These are phyloP conservation scores for Melaleuca quinquenervia DNA, from an alignment of 345 rosid genomes.

Conservation along the genomic window DNA sequence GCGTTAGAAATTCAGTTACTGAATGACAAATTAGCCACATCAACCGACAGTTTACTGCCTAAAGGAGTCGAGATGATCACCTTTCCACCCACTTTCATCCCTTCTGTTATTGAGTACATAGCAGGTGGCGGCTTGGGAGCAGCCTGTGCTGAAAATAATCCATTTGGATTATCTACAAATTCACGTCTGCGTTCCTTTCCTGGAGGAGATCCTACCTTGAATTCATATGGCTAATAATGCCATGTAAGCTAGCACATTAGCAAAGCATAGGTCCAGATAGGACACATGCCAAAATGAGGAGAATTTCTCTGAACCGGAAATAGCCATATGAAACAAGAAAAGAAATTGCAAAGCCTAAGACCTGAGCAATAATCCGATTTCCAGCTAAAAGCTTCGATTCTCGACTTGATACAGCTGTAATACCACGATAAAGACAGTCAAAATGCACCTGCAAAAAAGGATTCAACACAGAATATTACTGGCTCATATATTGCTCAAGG, in stretches of 20 bases:
- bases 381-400: constrained; percentile 95
- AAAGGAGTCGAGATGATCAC: constrained; percentile 10
- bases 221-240: constrained; percentile 63
- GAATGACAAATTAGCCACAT: neutral
- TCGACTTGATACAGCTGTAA: constrained; percentile 74
- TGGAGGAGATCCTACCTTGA: constrained; percentile 74
- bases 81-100: constrained; percentile 95
- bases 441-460: constrained; percentile 57
- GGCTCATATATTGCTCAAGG: neutral
- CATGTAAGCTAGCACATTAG: neutral
- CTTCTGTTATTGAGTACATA: constrained; percentile 62
- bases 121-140: constrained; percentile 97
- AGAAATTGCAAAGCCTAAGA: neutral
- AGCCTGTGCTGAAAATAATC: constrained; percentile 91
- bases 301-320: neutral
- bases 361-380: constrained; percentile 87
- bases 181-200: constrained; percentile 89
- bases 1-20: neutral
- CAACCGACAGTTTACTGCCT: neutral
- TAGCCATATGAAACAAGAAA: neutral
- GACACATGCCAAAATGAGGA: neutral
- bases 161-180: constrained; percentile 84
- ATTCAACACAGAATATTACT: neutral
- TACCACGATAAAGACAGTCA: constrained; percentile 60
- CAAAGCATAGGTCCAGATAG: neutral